phyloP scores from a whole-genome alignment of 2,329 filamentous ascomycete genomes.

The Fusarium albidum region DNA sequence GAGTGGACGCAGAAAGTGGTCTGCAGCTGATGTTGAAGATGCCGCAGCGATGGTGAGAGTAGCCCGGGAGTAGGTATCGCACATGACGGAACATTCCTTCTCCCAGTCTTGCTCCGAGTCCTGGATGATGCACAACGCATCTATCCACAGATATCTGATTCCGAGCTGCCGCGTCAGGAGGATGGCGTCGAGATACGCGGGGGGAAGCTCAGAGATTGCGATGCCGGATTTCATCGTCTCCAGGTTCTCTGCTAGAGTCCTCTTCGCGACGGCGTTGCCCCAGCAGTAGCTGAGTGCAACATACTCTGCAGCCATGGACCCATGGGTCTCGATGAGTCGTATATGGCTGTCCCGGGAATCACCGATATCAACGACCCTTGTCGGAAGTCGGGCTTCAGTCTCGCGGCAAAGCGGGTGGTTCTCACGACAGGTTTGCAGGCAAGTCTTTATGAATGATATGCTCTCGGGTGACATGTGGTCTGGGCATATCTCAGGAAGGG shows the following conservation, averaged over 20 bases:
- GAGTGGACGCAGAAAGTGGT: constrained; percentile 15
- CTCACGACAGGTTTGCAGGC: constrained; percentile 13
- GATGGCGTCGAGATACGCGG: constrained; percentile 19
- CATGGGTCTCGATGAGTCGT: constrained; percentile 6
- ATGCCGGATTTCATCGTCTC: constrained; percentile 14
- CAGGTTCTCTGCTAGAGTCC: constrained; percentile 4
- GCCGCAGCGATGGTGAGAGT: constrained; percentile 29
- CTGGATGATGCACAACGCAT: constrained; percentile 32
- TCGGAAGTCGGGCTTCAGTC: constrained; percentile 3
- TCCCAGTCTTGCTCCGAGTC: constrained; percentile 27
- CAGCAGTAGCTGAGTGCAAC: constrained; percentile 35
- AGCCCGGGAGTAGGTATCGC: constrained; percentile 24
- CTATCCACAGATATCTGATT: constrained; percentile 29
- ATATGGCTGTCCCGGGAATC: neutral
- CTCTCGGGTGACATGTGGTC: constrained; percentile 21
- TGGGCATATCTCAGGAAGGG: constrained; percentile 22
- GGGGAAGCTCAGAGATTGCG: constrained; percentile 10
- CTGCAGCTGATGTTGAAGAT: constrained; percentile 18
- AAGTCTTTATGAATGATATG: constrained; percentile 18
- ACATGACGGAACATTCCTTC: constrained; percentile 27
- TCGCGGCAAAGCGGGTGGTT: constrained; percentile 11
- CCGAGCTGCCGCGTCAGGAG: constrained; percentile 10
- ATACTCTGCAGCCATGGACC: neutral
- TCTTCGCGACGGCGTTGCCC: constrained; percentile 13
- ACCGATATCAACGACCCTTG: constrained; percentile 26